A percentile compares a stretch with the other conserved stretches of the same genome.
These are phyloP conservation scores for Rachicladosporium sp. DNA, from an alignment of 2,329 filamentous ascomycete species.

Conservation along the genomic window DNA sequence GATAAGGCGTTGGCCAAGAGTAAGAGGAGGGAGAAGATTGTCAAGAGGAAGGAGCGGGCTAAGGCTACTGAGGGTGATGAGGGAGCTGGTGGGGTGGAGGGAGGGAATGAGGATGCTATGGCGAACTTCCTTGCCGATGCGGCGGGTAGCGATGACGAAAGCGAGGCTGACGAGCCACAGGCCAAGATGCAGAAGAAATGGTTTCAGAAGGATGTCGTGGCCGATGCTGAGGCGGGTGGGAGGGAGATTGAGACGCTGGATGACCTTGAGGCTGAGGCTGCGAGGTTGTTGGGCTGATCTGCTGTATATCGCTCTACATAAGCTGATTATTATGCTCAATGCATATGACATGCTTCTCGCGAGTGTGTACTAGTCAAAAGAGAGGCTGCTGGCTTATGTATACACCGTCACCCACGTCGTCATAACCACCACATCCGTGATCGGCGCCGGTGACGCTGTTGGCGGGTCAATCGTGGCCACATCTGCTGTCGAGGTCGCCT, in stretches of 20 bases:
- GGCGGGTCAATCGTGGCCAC: background rate
- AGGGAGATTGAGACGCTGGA: constrained; percentile 63
- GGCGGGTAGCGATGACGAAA: constrained; percentile 25
- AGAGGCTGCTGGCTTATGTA: too few species aligned
- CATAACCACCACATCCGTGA: background rate
- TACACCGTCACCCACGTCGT: constrained; percentile 5
- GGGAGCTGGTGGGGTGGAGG: constrained; percentile 13
- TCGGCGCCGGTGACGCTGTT: background rate
- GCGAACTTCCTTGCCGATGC: constrained; percentile 32
- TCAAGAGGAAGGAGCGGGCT: constrained; percentile 59
- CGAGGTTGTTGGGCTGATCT: constrained; percentile 45
- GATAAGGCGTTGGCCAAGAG: constrained; percentile 74
- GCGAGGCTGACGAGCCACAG: constrained; percentile 32
- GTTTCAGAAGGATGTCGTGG: constrained; percentile 57
- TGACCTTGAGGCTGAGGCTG: constrained; percentile 65
- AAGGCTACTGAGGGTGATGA: constrained; percentile 18
- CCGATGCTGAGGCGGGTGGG: constrained; percentile 40
- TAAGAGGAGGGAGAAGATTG: constrained; percentile 63
- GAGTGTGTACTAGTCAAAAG: too few species aligned
- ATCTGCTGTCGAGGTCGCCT: background rate
- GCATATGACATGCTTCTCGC: too few species aligned
- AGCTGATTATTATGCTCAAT: too few species aligned
- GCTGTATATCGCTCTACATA: background rate
- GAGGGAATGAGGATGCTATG: constrained; percentile 21
- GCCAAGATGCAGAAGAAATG: constrained; percentile 64